Evolutionary conservation across 495 filamentous ascomycete species (phyloP).

Genomic region (Apodospora peruviana): DNA sequence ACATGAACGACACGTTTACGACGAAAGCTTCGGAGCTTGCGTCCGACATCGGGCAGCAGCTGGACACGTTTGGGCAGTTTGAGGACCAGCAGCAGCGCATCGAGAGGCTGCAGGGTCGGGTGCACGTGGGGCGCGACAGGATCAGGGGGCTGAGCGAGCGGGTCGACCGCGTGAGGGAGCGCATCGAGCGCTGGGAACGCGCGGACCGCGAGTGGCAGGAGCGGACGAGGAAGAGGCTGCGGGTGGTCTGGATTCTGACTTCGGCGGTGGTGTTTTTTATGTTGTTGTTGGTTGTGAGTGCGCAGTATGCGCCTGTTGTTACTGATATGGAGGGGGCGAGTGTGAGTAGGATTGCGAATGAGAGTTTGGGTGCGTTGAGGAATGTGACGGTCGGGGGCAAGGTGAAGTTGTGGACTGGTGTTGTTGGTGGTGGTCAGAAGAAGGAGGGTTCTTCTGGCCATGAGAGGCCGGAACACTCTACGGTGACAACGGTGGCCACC

Average conservation of each 20-base stretch:
- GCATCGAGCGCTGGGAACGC: slow-evolving; percentile 67
- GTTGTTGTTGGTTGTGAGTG: slow-evolving; percentile 34
- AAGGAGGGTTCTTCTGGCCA: not conserved
- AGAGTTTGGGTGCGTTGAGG: slow-evolving; percentile 6
- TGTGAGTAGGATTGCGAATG: slow-evolving; percentile 7
- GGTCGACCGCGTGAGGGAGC: slow-evolving; percentile 56
- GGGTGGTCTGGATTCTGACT: slow-evolving; percentile 55
- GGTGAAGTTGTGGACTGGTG: slow-evolving; percentile 3
- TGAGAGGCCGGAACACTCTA: too few species aligned
- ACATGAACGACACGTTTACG: slow-evolving; percentile 58
- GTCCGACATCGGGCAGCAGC: slow-evolving; percentile 57
- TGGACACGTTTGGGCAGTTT: slow-evolving; percentile 62
- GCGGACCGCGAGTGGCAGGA: slow-evolving; percentile 70
- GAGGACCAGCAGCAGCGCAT: slow-evolving; percentile 66
- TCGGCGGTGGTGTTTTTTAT: slow-evolving; percentile 39
- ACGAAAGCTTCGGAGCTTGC: slow-evolving; percentile 55
- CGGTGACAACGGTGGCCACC: too few species aligned
- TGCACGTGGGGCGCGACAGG: slow-evolving; percentile 56
- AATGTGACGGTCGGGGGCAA: slow-evolving; percentile 1
- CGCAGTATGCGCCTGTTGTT: slow-evolving; percentile 28
- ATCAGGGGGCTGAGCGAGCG: slow-evolving; percentile 60
- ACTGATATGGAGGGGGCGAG: not conserved
- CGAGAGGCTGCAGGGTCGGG: slow-evolving; percentile 56
- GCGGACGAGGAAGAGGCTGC: slow-evolving; percentile 56
- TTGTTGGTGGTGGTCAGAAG: not conserved